These are phyloP conservation scores for Coemansia sp. DNA, from an alignment of 192 early-diverging fungal genomes.

Conservation along the genomic window DNA sequence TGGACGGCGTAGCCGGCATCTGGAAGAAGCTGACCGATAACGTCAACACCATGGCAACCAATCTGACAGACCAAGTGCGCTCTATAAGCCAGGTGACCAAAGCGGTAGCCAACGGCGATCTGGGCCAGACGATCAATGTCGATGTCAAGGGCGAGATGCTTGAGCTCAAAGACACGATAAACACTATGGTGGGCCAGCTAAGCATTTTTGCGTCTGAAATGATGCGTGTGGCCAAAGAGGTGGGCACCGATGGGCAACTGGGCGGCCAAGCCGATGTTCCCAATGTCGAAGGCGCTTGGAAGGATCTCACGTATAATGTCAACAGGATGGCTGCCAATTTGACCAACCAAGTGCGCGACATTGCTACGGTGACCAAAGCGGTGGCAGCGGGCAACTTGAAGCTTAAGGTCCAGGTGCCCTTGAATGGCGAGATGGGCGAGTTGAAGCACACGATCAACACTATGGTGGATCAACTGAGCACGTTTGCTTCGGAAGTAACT, in stretches of 20 bases:
- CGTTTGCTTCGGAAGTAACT: slow-evolving; percentile 59
- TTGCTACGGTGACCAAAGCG: slow-evolving; percentile 42
- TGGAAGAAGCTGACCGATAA: slow-evolving; percentile 59
- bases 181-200: slow-evolving; percentile 64
- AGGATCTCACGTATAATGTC: slow-evolving; percentile 61
- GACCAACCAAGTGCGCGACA: slow-evolving; percentile 50
- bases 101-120: slow-evolving; percentile 57
- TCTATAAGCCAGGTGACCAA: slow-evolving; percentile 61
- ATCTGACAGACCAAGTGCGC: slow-evolving; percentile 59
- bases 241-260: slow-evolving; percentile 64
- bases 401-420: slow-evolving; percentile 7
- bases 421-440: slow-evolving; percentile 58
- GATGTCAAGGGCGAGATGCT: slow-evolving; percentile 56
- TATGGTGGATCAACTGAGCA: slow-evolving; percentile 54
- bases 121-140: slow-evolving; percentile 55
- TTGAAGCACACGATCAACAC: slow-evolving; percentile 63
- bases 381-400: slow-evolving; percentile 31
- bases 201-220: slow-evolving; percentile 60
- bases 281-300: slow-evolving; percentile 63
- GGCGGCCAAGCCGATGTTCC: slow-evolving; percentile 62
- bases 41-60: slow-evolving; percentile 60
- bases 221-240: slow-evolving; percentile 60
- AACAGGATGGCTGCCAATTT: slow-evolving; percentile 63
- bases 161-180: slow-evolving; percentile 60
- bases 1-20: slow-evolving; percentile 52